These are phyloP conservation scores for Mycosarcoma maydis DNA, from an alignment of 1,284 basidiomycete species.

Conservation along the genomic window DNA sequence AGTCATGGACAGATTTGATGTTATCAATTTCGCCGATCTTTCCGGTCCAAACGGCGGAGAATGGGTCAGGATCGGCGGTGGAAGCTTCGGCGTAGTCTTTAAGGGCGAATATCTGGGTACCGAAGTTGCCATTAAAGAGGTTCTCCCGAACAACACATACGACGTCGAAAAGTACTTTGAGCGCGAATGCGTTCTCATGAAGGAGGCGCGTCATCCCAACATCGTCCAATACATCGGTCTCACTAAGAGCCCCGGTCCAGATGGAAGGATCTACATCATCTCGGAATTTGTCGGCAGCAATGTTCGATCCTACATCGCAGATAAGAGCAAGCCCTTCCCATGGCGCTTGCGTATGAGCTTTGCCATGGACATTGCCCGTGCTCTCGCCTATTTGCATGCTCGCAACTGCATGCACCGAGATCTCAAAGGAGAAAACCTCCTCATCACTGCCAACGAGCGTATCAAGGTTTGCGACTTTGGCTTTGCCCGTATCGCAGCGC, in stretches of 20 bases:
- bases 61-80: constrained; percentile 60
- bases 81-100: constrained; percentile 62
- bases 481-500: constrained; percentile 86
- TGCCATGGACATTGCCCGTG: constrained; percentile 90
- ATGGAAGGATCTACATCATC: constrained; percentile 72
- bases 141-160: constrained; percentile 85
- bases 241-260: constrained; percentile 82
- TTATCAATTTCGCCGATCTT: constrained; percentile 61
- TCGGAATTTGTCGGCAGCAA: constrained; percentile 63
- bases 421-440: constrained; percentile 95
- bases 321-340: constrained; percentile 55
- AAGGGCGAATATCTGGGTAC: constrained; percentile 89
- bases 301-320: constrained; percentile 58
- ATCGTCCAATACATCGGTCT: constrained; percentile 94
- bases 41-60: constrained; percentile 57
- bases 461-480: constrained; percentile 98
- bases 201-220: constrained; percentile 88
- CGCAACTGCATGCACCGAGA: constrained; percentile 79
- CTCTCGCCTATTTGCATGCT: constrained; percentile 95
- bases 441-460: constrained; percentile 89
- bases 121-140: constrained; percentile 95
- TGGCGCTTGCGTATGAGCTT: constrained; percentile 81
- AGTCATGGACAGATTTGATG: constrained; percentile 61
- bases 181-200: constrained; percentile 95
- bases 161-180: constrained; percentile 96